Evolutionary conservation across 2,329 filamentous ascomycete genomes (phyloP).

Genomic region (Xylariomycetidae sp.): DNA sequence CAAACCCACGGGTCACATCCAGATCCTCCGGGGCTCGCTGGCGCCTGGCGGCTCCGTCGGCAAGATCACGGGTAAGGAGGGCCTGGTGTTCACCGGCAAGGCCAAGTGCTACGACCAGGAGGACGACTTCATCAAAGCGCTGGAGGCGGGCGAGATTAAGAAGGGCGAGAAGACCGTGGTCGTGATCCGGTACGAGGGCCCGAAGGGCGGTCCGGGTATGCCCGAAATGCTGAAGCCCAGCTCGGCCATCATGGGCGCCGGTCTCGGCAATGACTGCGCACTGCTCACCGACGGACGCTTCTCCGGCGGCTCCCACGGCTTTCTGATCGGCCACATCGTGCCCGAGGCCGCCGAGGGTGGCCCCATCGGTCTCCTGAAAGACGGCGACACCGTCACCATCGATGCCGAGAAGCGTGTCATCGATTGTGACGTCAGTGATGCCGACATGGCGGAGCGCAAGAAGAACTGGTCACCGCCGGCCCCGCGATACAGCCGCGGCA

Average conservation of each 20-base stretch:
- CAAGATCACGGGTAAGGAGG: slow-evolving; percentile 93
- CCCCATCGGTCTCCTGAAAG: slow-evolving; percentile 73
- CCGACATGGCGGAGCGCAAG: slow-evolving; percentile 54
- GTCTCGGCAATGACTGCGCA: slow-evolving; percentile 69
- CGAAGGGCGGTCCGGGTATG: slow-evolving; percentile 91
- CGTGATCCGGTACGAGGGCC: slow-evolving; percentile 88
- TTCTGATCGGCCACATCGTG: slow-evolving; percentile 82
- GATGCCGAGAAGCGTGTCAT: slow-evolving; percentile 70
- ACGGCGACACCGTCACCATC: slow-evolving; percentile 76
- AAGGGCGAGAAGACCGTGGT: slow-evolving; percentile 84
- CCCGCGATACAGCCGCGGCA: slow-evolving; percentile 55
- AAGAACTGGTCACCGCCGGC: slow-evolving; percentile 58
- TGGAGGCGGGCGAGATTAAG: slow-evolving; percentile 72
- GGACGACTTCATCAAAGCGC: slow-evolving; percentile 68
- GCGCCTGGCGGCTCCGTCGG: slow-evolving; percentile 83
- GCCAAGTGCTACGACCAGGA: slow-evolving; percentile 83
- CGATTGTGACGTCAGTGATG: slow-evolving; percentile 60
- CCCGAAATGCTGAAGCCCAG: slow-evolving; percentile 93
- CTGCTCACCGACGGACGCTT: slow-evolving; percentile 71
- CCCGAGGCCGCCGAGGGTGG: slow-evolving; percentile 83
- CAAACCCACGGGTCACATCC: slow-evolving; percentile 80
- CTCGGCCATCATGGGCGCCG: slow-evolving; percentile 87
- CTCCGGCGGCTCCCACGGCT: slow-evolving; percentile 77
- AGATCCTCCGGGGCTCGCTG: slow-evolving; percentile 80
- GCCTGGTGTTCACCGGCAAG: slow-evolving; percentile 73